Base-by-base conservation (phyloP, 2,329 filamentous ascomycete genomes). In the Penicillium sp. region DNA sequence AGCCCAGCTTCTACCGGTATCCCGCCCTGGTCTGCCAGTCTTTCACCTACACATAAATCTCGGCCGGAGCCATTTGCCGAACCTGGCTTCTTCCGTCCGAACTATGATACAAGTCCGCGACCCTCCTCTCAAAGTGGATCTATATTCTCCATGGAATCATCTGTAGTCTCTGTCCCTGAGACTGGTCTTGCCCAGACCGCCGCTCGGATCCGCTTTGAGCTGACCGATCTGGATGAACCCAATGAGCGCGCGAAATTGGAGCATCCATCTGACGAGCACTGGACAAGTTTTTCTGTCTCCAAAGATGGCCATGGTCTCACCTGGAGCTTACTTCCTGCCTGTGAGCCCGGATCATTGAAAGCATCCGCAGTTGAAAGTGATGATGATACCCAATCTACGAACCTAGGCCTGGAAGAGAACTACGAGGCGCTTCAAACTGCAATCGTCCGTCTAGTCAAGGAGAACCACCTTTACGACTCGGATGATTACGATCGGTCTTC, bases 371-470 rank as follows among this genome's bases (percentile, higher is more conserved):
- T 84, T 46, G 81, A 81, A 46, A 87, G 83, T 13, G 72, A 71
- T 3, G 75, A 79, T 42, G 73, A 75, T 13, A 53, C 62, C 23
- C 66, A 64, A n/a, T 71, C 71, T 35, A 67, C 67, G 13, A 65
- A 65, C 11, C 69, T 81, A 0, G 89, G 90, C 52, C 78, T 92
- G 3, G 87, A 90, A 71, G 90, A 89, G 65, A 90, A 92, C 67
- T 92, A 93, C 64, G 89, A 92, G 68, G 88, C 91, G 62, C 77
- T 96, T 4, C 88, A 93, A 57, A 88, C 92, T 59, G 90, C 91
- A 0, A 90, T 96, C 53, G 77, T 92, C 58, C 92, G 89, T 70
- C 80, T 96, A 4, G 89, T 95, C 1, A 85, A 92, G 67, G 91
- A 96, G 62, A 93, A 89, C 60, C 91, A 95, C 67, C 90, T 92